phyloP scores from a whole-genome alignment of 2,329 filamentous ascomycete species.

The Cladosporium sp. region DNA sequence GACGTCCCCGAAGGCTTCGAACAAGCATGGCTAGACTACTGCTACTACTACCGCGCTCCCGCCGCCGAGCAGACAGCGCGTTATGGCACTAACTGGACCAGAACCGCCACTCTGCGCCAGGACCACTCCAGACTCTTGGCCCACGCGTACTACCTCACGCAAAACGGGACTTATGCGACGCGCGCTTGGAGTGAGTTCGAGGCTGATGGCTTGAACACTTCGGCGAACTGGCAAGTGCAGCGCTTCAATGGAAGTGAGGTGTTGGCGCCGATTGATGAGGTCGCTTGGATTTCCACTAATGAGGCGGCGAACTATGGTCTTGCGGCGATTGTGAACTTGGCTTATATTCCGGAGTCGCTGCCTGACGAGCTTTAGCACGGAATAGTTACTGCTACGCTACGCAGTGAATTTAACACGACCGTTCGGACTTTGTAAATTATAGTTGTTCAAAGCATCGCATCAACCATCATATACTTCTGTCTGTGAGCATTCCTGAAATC shows the following conservation, averaged over 20 bases:
- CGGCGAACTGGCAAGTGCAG: slow-evolving; percentile 40
- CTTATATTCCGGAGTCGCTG: slow-evolving; percentile 33
- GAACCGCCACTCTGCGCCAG: slow-evolving; percentile 49
- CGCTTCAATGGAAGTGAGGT: slow-evolving; percentile 47
- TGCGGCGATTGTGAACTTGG: slow-evolving; percentile 58
- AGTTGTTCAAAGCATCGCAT: neutral
- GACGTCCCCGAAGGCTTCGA: slow-evolving; percentile 53
- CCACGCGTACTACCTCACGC: slow-evolving; percentile 48
- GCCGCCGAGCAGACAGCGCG: slow-evolving; percentile 53
- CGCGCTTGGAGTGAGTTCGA: slow-evolving; percentile 58
- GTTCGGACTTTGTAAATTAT: too few species aligned
- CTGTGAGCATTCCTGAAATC: too few species aligned
- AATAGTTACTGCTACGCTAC: too few species aligned
- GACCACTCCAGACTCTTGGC: slow-evolving; percentile 61
- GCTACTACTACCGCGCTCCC: slow-evolving; percentile 56
- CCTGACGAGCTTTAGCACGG: too few species aligned
- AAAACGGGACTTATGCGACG: slow-evolving; percentile 50
- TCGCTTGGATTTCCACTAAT: slow-evolving; percentile 59
- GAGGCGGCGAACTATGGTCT: slow-evolving; percentile 59
- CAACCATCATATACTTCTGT: too few species aligned
- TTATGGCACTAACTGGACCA: slow-evolving; percentile 52
- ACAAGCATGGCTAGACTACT: slow-evolving; percentile 60
- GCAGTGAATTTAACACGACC: too few species aligned
- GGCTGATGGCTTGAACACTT: slow-evolving; percentile 43
- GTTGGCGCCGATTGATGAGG: slow-evolving; percentile 55